Evolutionary conservation across 805 yeast species (phyloP).

Genomic region (Metschnikowia lunata): DNA sequence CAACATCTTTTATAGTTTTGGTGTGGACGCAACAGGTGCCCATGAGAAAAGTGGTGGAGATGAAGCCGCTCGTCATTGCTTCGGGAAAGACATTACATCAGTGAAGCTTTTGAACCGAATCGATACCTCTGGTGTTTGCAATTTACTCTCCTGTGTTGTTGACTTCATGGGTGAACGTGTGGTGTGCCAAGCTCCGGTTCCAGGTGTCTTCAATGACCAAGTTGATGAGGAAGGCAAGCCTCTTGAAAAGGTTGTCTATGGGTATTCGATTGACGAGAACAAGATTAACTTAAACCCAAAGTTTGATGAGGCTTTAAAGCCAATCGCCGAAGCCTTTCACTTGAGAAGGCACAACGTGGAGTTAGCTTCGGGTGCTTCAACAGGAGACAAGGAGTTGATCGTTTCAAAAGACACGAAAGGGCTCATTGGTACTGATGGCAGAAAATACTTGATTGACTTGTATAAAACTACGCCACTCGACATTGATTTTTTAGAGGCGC

Average conservation of each 20-base stretch:
- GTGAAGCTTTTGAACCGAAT: conserved; percentile 64
- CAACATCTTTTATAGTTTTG: conserved; percentile 83
- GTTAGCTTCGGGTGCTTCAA: conserved; percentile 39
- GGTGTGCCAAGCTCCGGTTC: conserved; percentile 92
- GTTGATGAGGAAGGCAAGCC: conserved; percentile 14
- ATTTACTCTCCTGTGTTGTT: conserved; percentile 77
- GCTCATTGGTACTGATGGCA: conserved; percentile 75
- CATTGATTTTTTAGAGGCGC: conserved; percentile 63
- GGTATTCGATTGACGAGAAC: conserved; percentile 59
- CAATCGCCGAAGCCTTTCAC: conserved; percentile 72
- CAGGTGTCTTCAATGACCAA: conserved; percentile 66
- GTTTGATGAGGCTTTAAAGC: conserved; percentile 53
- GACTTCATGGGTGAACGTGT: conserved; percentile 88
- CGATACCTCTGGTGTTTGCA: conserved; percentile 59
- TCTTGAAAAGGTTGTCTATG: conserved; percentile 58
- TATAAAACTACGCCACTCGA: conserved; percentile 84
- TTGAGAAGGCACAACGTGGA: conserved; percentile 63
- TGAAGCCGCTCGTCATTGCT: conserved; percentile 79
- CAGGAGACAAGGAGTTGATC: conserved; percentile 43
- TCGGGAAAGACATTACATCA: conserved; percentile 73
- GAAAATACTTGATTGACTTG: conserved; percentile 79
- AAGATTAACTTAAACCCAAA: conserved; percentile 46
- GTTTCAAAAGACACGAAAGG: conserved; percentile 84
- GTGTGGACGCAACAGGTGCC: conserved; percentile 58
- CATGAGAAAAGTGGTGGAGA: conserved; percentile 70